These are phyloP conservation scores for Mariannaea elegans DNA, from an alignment of 2,329 filamentous ascomycete species.

Conservation along the genomic window DNA sequence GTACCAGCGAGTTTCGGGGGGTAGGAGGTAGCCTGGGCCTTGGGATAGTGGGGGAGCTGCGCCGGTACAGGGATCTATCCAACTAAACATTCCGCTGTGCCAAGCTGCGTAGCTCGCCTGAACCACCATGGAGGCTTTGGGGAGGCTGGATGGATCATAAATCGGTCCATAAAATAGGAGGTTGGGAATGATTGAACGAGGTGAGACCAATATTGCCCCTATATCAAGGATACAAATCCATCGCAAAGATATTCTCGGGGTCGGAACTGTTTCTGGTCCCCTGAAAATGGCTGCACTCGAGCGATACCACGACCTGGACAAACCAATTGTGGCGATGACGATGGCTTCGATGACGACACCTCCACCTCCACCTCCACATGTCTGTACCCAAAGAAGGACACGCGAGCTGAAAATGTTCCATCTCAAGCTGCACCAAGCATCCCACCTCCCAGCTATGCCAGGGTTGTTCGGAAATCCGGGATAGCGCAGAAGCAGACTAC, in stretches of 20 bases:
- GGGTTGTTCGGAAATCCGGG: neutral
- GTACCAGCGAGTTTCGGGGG: conserved; percentile 9
- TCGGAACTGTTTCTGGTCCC: no score
- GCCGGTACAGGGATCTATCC: conserved; percentile 3
- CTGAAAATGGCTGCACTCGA: no score
- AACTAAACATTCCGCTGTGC: conserved; percentile 9
- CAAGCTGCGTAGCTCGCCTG: neutral
- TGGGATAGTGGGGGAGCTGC: neutral
- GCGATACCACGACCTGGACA: no score
- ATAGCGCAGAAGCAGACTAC: neutral
- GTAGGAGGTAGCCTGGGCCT: conserved; percentile 6
- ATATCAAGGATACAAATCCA: no score
- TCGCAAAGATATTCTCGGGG: no score
- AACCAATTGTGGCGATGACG: conserved; percentile 14
- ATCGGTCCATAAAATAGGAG: neutral
- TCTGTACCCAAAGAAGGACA: conserved; percentile 19
- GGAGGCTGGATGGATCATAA: conserved; percentile 1
- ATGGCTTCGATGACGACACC: conserved; percentile 40
- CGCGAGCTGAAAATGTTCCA: neutral
- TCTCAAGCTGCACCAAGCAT: neutral
- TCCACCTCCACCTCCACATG: neutral
- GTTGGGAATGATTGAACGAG: neutral
- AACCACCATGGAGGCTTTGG: neutral
- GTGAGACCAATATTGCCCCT: no score
- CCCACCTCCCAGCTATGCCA: neutral